Conservation (phyloP, 345 rosid species). For the Laguncularia racemosa region DNA sequence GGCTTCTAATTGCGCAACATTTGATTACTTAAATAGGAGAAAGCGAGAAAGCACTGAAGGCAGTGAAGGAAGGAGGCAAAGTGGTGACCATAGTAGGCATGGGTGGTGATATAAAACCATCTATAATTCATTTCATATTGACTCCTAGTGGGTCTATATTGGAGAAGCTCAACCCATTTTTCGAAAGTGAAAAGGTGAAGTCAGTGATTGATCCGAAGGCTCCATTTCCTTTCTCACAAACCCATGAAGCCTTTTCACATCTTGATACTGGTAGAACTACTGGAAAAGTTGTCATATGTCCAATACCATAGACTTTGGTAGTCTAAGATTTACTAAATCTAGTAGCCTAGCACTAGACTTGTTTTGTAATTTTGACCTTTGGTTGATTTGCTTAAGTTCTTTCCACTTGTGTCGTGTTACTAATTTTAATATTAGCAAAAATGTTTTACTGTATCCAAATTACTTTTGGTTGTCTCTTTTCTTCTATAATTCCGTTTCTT, state of each 20-base stretch:
- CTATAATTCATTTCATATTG: slow-evolving; percentile 67
- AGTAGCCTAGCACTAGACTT: too few species aligned
- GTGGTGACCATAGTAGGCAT: slow-evolving; percentile 55
- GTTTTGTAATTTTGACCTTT: too few species aligned
- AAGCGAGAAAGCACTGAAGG: slow-evolving; percentile 73
- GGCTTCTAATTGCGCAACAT: not conserved
- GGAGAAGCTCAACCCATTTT: slow-evolving; percentile 64
- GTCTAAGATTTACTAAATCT: not conserved
- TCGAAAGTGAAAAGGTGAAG: slow-evolving; percentile 68
- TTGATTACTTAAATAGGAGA: slow-evolving; percentile 37
- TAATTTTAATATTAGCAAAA: too few species aligned
- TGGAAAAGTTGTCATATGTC: slow-evolving; percentile 64
- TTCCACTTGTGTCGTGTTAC: too few species aligned
- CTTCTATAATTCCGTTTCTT: too few species aligned
- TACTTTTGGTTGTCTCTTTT: too few species aligned
- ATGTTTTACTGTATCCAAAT: too few species aligned
- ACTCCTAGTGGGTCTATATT: slow-evolving; percentile 59
- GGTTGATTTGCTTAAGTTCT: too few species aligned
- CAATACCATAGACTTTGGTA: slow-evolving; percentile 32
- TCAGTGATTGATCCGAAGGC: slow-evolving; percentile 76
- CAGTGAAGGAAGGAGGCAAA: slow-evolving; percentile 70
- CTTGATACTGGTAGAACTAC: slow-evolving; percentile 68
- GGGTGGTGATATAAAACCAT: slow-evolving; percentile 58
- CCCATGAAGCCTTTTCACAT: slow-evolving; percentile 60
- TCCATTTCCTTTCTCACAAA: slow-evolving; percentile 56